Base-by-base conservation (phyloP, 805 yeast species). In the Pichia sporocuriosa region DNA sequence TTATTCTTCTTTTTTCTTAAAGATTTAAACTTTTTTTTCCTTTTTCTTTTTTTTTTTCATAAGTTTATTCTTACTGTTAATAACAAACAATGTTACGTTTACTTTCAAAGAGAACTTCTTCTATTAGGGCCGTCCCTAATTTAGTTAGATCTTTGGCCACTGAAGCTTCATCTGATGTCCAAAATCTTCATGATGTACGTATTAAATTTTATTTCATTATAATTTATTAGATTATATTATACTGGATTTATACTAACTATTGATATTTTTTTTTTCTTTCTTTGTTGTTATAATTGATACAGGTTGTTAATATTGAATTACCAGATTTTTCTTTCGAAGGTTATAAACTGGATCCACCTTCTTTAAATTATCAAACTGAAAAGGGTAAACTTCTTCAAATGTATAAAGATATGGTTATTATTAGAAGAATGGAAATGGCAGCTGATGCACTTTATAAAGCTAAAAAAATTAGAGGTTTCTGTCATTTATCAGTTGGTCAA, bases 401-500 rank as follows among this genome's bases (percentile, higher is more conserved):
- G 96, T 93, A 89, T 79, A 84, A 87, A 70, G 95, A 90, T 63
- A 89, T 93, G 97, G 79, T 83, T 53, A 68, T 82, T 53, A 80
- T 90, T 63, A 81, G 95, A 76, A 84, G 98, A 70, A 81, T 93
- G 93, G 98, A 93, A 73, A 90, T 93, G 96, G 95, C 96, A 32
- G 80, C 97, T 48, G 98, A 93, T 65, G 97, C 97, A 25, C 73
- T 93, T 51, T 93, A 93, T 75, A 93, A 93, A 74, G 96, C 97
- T 58, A 93, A 93, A 75, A 88, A 90, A 72, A 89, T 93, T 61
- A 80, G 97, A 73, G 98, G 98, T 56, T 93, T 93, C 81, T 93
- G 98, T 71, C 98, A 93, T 69, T 78, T 93, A 72, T 85, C 96
- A 12, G 88, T 86, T 50, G 98, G 98, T 60, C 98, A 93, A 72